Base-by-base conservation (phyloP, 192 early-diverging fungal genomes). In the Gigaspora rosea region DNA sequence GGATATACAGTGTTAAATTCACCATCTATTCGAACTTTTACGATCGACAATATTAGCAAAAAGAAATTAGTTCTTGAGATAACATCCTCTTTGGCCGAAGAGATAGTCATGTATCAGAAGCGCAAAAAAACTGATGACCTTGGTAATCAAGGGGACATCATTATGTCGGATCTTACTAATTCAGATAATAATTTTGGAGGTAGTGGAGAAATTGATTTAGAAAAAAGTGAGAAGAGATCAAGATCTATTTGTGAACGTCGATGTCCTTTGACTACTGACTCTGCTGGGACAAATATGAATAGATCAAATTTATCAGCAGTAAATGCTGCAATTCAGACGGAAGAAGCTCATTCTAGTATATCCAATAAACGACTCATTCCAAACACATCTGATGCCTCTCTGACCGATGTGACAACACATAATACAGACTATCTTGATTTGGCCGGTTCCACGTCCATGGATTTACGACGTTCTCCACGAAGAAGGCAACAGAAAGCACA, bases 1-100 rank as follows among this genome's bases (percentile, higher is more conserved):
- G 97, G 97, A 6, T 83, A 90, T 0, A 93, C 95, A 8, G 89
- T 95, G 10, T 76, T 95, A n/a, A 95, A 95, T 76, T 85, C 95
- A 20, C 87, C 94, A 0, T 90, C 85, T 6, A 73, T 97, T 15
- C 89, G 96, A 12, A 89, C 89, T 9, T 91, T 97, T 72, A 89
- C 87, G 6, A 91, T 99, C 49, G 94, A 92, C 65, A 99, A 97
- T 77, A 91, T 96, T 50, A 94, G 90, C 52, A 76, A 48, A 73
- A 87, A 80, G 61, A 85, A 81, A 75, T 79, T 82, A 52, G 81
- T 82, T 32, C 72, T 88, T 4, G 83, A 85, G 54, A 71, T 84
- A 27, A 83, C 84, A 1, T 86, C 87, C 0, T 86, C 84, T 56
- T 72, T 84, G 51, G 70, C 74, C n/a, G 82, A 78, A 10, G 81